A percentile compares a stretch with the other conserved stretches of the same genome.
Conservation (phyloP, 1,139 yeast genomes). For the Saccharomyces hybrid region DNA sequence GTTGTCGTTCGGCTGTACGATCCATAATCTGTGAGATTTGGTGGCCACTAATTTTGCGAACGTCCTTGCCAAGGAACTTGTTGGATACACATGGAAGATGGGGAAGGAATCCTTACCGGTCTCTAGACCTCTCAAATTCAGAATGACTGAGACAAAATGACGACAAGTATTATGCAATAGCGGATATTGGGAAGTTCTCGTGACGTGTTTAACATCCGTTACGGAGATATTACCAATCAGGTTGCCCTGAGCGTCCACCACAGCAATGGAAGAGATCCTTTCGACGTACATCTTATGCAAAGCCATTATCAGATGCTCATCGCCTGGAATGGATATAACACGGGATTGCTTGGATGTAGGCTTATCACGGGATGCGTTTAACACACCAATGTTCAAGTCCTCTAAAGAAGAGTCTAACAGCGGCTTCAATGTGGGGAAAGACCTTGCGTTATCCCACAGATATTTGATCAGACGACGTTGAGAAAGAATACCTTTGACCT, state of each 20-base stretch:
- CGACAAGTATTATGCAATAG: constrained; percentile 71
- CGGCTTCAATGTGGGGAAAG: constrained; percentile 58
- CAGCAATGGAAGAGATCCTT: constrained; percentile 82
- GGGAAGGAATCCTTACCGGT: constrained; percentile 87
- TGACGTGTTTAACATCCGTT: constrained; percentile 80
- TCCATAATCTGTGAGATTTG: constrained; percentile 85
- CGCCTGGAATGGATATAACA: constrained; percentile 77
- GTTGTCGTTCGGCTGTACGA: constrained; percentile 44
- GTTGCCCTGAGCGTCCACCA: constrained; percentile 68
- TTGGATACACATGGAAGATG: constrained; percentile 78
- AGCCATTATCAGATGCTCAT: constrained; percentile 77
- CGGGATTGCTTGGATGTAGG: constrained; percentile 22
- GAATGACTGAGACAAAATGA: constrained; percentile 75
- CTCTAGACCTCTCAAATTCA: constrained; percentile 78
- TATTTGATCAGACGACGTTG: too few species aligned
- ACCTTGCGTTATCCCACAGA: too few species aligned
- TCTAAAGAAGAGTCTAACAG: constrained; percentile 51
- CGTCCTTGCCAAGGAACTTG: constrained; percentile 74
- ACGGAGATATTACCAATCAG: constrained; percentile 86
- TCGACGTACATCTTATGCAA: constrained; percentile 73
- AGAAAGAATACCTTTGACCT: too few species aligned
- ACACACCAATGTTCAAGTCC: constrained; percentile 28
- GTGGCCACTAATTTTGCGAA: constrained; percentile 94
- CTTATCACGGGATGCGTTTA: constrained; percentile 17
- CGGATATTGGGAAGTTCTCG: constrained; percentile 74